These are phyloP conservation scores for Pilasporangium apinafurcum DNA, from an alignment of 352 stramenopile genomes.

Conservation along the genomic window DNA sequence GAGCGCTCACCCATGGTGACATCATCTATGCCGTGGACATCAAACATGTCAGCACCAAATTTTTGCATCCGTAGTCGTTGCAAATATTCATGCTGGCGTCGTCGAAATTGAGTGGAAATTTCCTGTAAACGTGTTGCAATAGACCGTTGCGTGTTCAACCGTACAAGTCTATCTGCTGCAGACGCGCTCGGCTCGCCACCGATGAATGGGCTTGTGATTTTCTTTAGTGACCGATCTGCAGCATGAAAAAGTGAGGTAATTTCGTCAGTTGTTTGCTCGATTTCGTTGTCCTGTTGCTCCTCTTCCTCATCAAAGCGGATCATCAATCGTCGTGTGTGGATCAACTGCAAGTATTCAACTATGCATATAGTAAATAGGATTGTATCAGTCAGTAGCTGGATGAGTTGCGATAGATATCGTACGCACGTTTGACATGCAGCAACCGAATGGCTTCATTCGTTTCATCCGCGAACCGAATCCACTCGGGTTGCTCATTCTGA, in stretches of 20 bases:
- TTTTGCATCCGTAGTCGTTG: constrained; percentile 68
- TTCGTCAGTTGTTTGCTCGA: constrained; percentile 59
- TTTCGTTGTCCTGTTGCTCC: constrained; percentile 60
- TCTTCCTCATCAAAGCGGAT: constrained; percentile 75
- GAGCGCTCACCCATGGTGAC: constrained; percentile 1
- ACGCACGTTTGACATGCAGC: constrained; percentile 64
- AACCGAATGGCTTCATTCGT: constrained; percentile 60
- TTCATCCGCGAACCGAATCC: constrained; percentile 53
- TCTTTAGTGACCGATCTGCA: constrained; percentile 62
- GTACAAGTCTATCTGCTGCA: constrained; percentile 45
- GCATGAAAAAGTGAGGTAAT: constrained; percentile 57
- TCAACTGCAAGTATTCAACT: constrained; percentile 79
- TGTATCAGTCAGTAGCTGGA: too few relatives aligned
- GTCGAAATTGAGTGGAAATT: constrained; percentile 59
- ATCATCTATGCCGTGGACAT: constrained; percentile 13
- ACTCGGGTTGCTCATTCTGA: constrained; percentile 34
- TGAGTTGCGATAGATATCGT: not conserved
- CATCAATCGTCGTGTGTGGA: constrained; percentile 75
- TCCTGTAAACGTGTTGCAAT: constrained; percentile 54
- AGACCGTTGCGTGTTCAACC: constrained; percentile 61
- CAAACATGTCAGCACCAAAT: constrained; percentile 63
- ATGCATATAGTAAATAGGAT: not conserved
- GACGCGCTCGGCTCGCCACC: constrained; percentile 36
- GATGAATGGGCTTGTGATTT: constrained; percentile 55
- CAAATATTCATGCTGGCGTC: constrained; percentile 63